Conservation (phyloP, 2,329 filamentous ascomycete species). For the Fusarium sp. region DNA sequence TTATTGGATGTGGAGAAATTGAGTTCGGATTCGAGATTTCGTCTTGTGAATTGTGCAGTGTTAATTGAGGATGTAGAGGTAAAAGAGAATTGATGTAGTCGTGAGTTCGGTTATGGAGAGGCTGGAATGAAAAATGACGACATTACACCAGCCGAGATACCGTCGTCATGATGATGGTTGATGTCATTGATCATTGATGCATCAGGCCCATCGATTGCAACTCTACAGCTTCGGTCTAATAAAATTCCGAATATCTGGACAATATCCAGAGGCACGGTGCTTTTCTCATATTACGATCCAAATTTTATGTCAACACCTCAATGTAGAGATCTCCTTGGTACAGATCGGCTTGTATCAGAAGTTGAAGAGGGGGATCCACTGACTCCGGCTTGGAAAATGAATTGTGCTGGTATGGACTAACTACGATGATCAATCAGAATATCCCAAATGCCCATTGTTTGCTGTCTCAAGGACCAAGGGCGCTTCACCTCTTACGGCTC, state of each 20-base stretch:
- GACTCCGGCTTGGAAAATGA: background rate
- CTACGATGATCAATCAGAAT: background rate
- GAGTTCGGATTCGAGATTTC: background rate
- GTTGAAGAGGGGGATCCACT: background rate
- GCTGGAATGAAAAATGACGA: conserved; percentile 21
- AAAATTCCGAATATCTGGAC: background rate
- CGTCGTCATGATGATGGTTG: conserved; percentile 23
- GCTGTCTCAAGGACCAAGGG: background rate
- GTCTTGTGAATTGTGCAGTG: background rate
- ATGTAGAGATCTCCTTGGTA: too few species aligned
- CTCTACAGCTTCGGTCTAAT: background rate
- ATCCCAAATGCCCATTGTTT: too few species aligned
- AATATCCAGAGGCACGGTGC: background rate
- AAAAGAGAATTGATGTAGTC: background rate
- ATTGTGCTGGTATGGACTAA: background rate
- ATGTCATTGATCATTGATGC: conserved; percentile 36
- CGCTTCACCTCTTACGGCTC: conserved; percentile 2
- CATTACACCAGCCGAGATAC: conserved; percentile 5
- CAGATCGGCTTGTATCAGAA: too few species aligned
- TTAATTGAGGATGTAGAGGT: background rate
- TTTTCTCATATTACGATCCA: background rate
- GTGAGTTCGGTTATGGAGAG: background rate
- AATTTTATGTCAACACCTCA: too few species aligned
- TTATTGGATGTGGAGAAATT: background rate
- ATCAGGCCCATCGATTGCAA: background rate